phyloP scores from a whole-genome alignment of 495 filamentous ascomycete genomes.

The Lasiosphaeria ovina region DNA sequence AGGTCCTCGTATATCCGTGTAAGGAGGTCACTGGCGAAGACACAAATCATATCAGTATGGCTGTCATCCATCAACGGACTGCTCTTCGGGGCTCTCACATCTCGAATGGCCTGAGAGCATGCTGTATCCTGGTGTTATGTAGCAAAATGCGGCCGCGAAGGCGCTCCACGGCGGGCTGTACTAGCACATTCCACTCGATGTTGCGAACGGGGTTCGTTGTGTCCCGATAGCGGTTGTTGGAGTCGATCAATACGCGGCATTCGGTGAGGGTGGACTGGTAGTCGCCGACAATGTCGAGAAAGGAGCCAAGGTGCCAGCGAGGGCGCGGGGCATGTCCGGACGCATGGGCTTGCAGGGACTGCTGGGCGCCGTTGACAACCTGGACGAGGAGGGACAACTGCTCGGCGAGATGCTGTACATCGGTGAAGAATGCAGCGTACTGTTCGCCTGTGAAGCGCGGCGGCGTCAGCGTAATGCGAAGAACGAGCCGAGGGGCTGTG shows the following conservation, averaged over 20 bases:
- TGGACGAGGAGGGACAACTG: background rate
- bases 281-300: constrained; percentile 13
- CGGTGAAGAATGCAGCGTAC: constrained; percentile 7
- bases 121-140: constrained; percentile 11
- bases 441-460: background rate
- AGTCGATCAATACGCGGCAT: constrained; percentile 1
- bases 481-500: background rate
- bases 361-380: constrained; percentile 2
- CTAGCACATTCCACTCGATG: constrained; percentile 9
- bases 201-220: constrained; percentile 1
- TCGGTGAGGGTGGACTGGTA: constrained; percentile 9
- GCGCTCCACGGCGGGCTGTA: constrained; percentile 8
- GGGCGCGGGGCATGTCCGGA: background rate
- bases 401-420: constrained; percentile 10
- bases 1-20: constrained; percentile 9
- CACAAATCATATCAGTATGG: background rate
- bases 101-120: constrained; percentile 9
- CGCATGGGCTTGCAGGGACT: background rate
- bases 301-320: background rate
- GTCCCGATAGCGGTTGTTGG: constrained; percentile 7
- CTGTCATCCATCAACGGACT: background rate
- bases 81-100: background rate
- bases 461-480: background rate
- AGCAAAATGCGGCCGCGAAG: constrained; percentile 6
- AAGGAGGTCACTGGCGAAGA: background rate